Base-by-base conservation (phyloP, 2,329 filamentous ascomycete species). In the Hawksworthiomyces lignivorus region DNA sequence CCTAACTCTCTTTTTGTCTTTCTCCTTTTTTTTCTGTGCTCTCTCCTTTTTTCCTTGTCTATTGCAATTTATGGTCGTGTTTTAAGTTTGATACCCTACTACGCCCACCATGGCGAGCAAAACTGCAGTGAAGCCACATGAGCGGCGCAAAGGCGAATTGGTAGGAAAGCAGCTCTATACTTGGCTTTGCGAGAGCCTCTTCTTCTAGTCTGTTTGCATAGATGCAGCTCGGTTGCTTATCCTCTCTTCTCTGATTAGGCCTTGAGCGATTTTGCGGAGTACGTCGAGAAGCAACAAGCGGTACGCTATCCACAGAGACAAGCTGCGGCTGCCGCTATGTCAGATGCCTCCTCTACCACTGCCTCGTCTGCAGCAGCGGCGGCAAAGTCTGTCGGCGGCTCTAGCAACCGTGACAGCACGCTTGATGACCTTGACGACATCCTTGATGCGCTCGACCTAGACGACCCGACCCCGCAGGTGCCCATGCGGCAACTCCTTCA, bases 191-290 rank as follows among this genome's bases (percentile, higher is more conserved):
- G n/a, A n/a, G n/a, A n/a, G n/a, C n/a, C n/a, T n/a, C n/a, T n/a
- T n/a, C n/a, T n/a, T n/a, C n/a, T n/a, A n/a, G n/a, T n/a, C n/a
- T n/a, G n/a, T n/a, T n/a, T n/a, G n/a, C n/a, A n/a, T n/a, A n/a
- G n/a, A n/a, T n/a, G n/a, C n/a, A n/a, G n/a, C n/a, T n/a, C n/a
- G n/a, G n/a, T n/a, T n/a, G n/a, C n/a, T n/a, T n/a, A n/a, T n/a
- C n/a, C n/a, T n/a, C 11, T 7, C 5, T 6, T 36, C 14, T 36
- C 19, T 24, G 0, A 37, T 3, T 28, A 75, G 73, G 89, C 90
- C 11, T 74, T 98, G 43, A 92, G 85, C 68, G 92, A 97, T 55
- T 98, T 98, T 60, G 88, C 89, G 62, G 92, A 98, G 56, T 97
- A 96, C 56, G 92, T 96, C 51, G 88, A 97, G 62, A 84, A 88